Evolutionary conservation across 768 basidiomycete genomes (phyloP).

Genomic region (Hypsizygus marmoreus): DNA sequence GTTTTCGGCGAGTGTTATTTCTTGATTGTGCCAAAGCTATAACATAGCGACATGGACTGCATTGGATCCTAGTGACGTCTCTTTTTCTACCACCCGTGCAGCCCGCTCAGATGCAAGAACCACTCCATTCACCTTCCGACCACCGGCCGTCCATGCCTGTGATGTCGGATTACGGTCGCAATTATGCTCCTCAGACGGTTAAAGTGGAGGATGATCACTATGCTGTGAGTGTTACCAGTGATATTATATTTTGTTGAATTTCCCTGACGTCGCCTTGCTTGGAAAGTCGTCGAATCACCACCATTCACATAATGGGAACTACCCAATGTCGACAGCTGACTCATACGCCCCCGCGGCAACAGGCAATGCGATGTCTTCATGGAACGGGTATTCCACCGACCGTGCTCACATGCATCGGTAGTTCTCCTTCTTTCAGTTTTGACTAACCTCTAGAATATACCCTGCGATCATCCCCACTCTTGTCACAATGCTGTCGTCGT

Average conservation of each 20-base stretch:
- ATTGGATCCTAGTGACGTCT: constrained; percentile 60
- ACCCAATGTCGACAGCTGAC: constrained; percentile 38
- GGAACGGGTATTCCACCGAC: constrained; percentile 70
- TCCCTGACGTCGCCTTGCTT: not conserved
- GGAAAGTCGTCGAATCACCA: constrained; percentile 34
- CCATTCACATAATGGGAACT: constrained; percentile 38
- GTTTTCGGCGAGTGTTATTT: constrained; percentile 83
- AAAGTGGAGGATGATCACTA: constrained; percentile 73
- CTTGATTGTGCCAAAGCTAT: constrained; percentile 27
- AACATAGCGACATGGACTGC: constrained; percentile 28
- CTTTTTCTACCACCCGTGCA: constrained; percentile 44
- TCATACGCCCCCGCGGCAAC: constrained; percentile 48
- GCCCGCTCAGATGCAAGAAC: constrained; percentile 69
- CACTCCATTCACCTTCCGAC: constrained; percentile 50
- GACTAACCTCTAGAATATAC: constrained; percentile 17
- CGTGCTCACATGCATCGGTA: constrained; percentile 63
- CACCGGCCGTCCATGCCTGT: constrained; percentile 47
- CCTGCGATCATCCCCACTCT: constrained; percentile 4
- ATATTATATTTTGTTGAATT: not conserved
- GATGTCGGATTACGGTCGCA: constrained; percentile 42
- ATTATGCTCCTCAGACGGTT: constrained; percentile 54
- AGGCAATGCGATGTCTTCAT: constrained; percentile 53
- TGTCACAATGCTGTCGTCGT: not conserved
- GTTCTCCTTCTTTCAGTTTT: constrained; percentile 17
- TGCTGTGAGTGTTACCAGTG: constrained; percentile 41